Evolutionary conservation across 345 rosid genomes (phyloP), one percentile per base, ranked within the genome.

Genomic region (Eucalyptus erythrocorys): DNA sequence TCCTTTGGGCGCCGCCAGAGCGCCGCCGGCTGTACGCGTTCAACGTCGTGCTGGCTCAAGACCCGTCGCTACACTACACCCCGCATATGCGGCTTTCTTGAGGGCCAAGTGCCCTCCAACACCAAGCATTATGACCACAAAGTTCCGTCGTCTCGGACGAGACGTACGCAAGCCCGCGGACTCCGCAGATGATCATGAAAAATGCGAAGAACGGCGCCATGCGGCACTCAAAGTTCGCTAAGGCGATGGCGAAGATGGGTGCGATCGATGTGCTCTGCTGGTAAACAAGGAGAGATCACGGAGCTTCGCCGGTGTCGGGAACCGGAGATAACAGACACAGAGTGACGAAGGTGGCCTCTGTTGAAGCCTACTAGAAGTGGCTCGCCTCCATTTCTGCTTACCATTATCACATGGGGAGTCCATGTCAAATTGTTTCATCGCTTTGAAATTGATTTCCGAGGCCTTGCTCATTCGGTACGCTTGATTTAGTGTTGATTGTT

Each of bases 231-330:
- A 91, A 93, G 87, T 93, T 68, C 55, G 91, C 89, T 2, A 81
- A 53, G 85, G 93, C 90, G 8, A 91, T 91, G 93, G 90, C 88
- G 34, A 91, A 59, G 47, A 90, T 92, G 93, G 90, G 94, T 8
- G 26, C 85, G 3, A 27, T 90, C 22, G 93, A 87, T 1, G 93
- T 90, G 27, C 90, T 90, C 7, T 3, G 89, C 91, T 1, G 93
- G 93, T 3, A 48, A 66, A 4, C 34, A 85, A 79, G 93, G 94
- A 43, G 93, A 93, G 87, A 90, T 90, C 88, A 90, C 89, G 85
- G 90, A 86, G 88, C 24, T 10, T 21, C 92, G 94, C 90, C 87
- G 17, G 90, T 45, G 53, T 66, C 43, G 90, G 86, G 13, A 90
- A 89, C 61, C 30, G 15, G 17, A n/a, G 45, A 26, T 43, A 40